Base-by-base conservation (phyloP, 1,284 basidiomycete genomes). In the Apiotrichum akiyoshidainum region DNA sequence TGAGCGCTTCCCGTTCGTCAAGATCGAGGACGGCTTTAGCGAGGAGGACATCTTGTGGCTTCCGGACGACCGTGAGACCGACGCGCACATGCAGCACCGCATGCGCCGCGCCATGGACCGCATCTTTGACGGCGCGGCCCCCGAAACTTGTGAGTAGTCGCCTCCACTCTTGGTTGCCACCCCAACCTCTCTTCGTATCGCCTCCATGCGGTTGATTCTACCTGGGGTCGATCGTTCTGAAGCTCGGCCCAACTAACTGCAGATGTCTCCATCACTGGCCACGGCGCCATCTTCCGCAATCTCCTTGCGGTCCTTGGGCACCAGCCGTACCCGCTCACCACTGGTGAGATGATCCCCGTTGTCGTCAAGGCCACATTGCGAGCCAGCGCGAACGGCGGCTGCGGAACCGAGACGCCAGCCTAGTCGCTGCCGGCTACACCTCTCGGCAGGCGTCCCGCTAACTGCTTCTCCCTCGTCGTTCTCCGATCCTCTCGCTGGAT, bases 1-100 rank as follows among this genome's bases (percentile, higher is more conserved):
- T 0, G 63, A 71, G 0, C 72, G 80, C 1, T 92, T 88, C 66
- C 87, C 88, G 0, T 70, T 76, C 7, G 87, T 87, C 68, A 64
- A 53, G 1, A 84, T 92, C 58, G 89, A 92, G 67, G 71, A 79
- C 0, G 83, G 81, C 0, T 86, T 94, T 61, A 78, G 83, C 0
- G 90, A 94, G 69, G 79, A 85, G 22, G 90, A 93, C 71, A 75
- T 82, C 26, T 75, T 89, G 1, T 92, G 88, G 88, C 79, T 78
- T 14, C 65, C 83, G 0, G 82, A 86, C 55, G 79, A 83, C 51
- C 82, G 90, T 37, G 91, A 95, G 72, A 82, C 83, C 0, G 76
- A 82, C 40, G 76, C 65, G 0, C 83, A 88, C 55, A 80, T 86
- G 52, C 80, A 83, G 44, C 71, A 68, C 17, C 82, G 92, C 37